These are phyloP conservation scores for Colletotrichum sidae DNA, from an alignment of 2,329 filamentous ascomycete genomes.

Conservation along the genomic window DNA sequence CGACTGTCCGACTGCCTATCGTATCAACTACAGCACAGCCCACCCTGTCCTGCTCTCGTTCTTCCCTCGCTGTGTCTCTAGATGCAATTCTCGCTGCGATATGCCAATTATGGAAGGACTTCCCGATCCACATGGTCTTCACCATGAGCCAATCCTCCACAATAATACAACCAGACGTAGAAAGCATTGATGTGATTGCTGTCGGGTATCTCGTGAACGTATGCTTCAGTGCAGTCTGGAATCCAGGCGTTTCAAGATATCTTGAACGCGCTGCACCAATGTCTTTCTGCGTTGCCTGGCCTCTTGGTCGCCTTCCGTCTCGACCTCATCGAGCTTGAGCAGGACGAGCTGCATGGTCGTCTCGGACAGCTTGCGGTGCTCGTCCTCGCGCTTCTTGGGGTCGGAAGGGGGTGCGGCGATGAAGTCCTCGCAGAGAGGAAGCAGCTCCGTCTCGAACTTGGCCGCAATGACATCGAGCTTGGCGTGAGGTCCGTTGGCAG, in stretches of 20 bases:
- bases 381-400: slow-evolving; percentile 75
- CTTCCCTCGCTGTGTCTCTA: slow-evolving; percentile 26
- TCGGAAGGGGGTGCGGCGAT: slow-evolving; percentile 72
- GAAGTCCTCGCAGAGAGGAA: slow-evolving; percentile 75
- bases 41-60: slow-evolving; percentile 6
- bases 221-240: slow-evolving; percentile 41
- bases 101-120: slow-evolving; percentile 13
- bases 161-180: slow-evolving; percentile 9
- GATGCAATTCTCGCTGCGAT: slow-evolving; percentile 37
- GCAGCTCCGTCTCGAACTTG: slow-evolving; percentile 72
- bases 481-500: slow-evolving; percentile 59
- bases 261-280: slow-evolving; percentile 78
- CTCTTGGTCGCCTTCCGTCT: slow-evolving; percentile 76
- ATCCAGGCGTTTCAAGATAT: slow-evolving; percentile 74
- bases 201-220: slow-evolving; percentile 12
- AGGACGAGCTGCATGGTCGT: slow-evolving; percentile 81
- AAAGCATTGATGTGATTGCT: slow-evolving; percentile 10
- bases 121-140: slow-evolving; percentile 13
- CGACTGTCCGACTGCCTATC: slow-evolving; percentile 8
- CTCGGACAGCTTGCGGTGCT: slow-evolving; percentile 81
- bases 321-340: slow-evolving; percentile 81
- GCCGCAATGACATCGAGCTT: slow-evolving; percentile 75
- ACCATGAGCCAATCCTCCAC: slow-evolving; percentile 8
- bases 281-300: slow-evolving; percentile 76
- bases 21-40: slow-evolving; percentile 7